Evolutionary conservation across 305 asterid species (phyloP).

Genomic region (Solanum aculeatissimum): DNA sequence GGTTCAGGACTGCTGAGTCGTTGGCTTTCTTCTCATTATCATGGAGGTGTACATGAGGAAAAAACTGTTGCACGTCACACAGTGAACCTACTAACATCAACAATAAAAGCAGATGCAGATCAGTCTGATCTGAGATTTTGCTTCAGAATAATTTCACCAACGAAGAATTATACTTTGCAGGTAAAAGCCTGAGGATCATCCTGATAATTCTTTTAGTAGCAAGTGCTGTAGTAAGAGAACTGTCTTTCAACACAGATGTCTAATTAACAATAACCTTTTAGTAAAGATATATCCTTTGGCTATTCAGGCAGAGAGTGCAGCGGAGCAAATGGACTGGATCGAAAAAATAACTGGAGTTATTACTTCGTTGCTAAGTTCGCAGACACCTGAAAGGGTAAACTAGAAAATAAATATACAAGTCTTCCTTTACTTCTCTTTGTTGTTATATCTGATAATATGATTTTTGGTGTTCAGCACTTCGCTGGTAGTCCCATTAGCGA

Average conservation of each 20-base stretch:
- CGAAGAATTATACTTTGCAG: conserved; percentile 98
- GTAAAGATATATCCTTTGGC: conserved; percentile 15
- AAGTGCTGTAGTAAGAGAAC: neutral
- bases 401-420: neutral
- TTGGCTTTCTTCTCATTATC: conserved; percentile 97
- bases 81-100: conserved; percentile 91
- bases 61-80: conserved; percentile 98
- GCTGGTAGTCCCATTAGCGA: conserved; percentile 48
- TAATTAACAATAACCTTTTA: neutral
- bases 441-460: conserved; percentile 1
- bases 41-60: conserved; percentile 97
- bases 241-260: neutral
- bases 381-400: conserved; percentile 85
- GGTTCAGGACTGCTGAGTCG: conserved; percentile 97
- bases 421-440: neutral
- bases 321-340: conserved; percentile 99
- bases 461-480: conserved; percentile 30
- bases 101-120: conserved; percentile 97
- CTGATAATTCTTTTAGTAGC: neutral
- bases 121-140: conserved; percentile 98
- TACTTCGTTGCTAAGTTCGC: conserved; percentile 90
- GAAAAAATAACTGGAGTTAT: conserved; percentile 99
- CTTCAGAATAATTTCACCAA: conserved; percentile 96
- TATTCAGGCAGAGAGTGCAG: conserved; percentile 95
- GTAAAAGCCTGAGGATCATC: conserved; percentile 12